Base-by-base conservation (phyloP, 345 rosid genomes). In the Geranium brycei region DNA sequence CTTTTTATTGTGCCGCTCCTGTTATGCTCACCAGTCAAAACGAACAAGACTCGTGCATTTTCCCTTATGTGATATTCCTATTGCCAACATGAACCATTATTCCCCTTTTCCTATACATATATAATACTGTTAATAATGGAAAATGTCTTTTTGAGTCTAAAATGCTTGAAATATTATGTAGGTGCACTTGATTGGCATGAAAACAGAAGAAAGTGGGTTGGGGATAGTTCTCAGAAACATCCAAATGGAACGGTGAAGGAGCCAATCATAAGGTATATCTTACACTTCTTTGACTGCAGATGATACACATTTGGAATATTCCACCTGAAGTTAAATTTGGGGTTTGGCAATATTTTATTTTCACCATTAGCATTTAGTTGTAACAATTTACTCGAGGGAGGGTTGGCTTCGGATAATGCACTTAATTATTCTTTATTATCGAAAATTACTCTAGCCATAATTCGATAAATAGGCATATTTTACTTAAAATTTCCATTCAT, bases 151-250 rank as follows among this genome's bases (percentile, higher is more conserved):
- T 63, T 68, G 31, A 75, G 72, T 64, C 51, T 68, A 69, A 58
- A 8, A 31, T 73, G 38, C n/a, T 47, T 65, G 51, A 64, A 66
- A 7, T 65, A 56, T 64, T 66, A 62, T 66, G 70, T 68, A 91
- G 97, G 88, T 72, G 90, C 75, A 66, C 71, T 70, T 63, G 61
- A 85, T 30, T 91, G 97, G 96, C 83, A 82, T 60, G 96, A 91
- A 71, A 82, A 14, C 66, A 80, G 97, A 71, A 82, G 73, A 70
- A 86, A 71, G 79, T 91, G 96, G 97, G 76, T 78, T 13, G 87
- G 97, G 72, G 88, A 84, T 67, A 77, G 67, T 66, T 76, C 89
- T 67, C 73, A 66, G 53, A 47, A 47, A 70, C 78, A 66, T 60
- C 66, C 77, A 40, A 41, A 73, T 68, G 72, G 68, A 72, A 59